Evolutionary conservation across 805 yeast genomes (phyloP).

Genomic region (Yamadazyma phyllophila): DNA sequence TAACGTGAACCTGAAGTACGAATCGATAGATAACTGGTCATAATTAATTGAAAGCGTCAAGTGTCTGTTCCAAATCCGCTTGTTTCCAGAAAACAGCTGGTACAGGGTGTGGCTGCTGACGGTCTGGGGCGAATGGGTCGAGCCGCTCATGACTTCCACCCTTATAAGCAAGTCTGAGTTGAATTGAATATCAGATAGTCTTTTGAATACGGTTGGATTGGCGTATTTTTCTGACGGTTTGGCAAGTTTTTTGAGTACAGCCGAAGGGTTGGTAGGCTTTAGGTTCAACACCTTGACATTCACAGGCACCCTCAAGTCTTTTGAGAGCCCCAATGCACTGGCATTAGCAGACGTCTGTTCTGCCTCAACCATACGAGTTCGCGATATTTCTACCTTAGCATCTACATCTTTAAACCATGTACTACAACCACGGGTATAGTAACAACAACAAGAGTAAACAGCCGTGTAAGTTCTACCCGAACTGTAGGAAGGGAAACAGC

Average conservation of each 20-base stretch:
- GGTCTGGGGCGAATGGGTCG: conserved; percentile 25
- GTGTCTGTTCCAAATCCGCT: conserved; percentile 69
- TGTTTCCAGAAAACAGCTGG: conserved; percentile 29
- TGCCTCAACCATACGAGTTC: neutral
- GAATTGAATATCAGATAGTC: conserved; percentile 26
- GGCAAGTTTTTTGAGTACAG: conserved; percentile 14
- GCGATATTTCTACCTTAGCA: neutral
- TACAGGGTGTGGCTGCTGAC: conserved; percentile 36
- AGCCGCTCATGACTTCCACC: conserved; percentile 31
- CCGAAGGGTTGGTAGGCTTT: conserved; percentile 14
- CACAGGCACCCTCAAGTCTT: conserved; percentile 34
- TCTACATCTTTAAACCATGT: neutral
- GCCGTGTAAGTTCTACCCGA: conserved; percentile 16
- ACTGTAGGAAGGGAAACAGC: conserved; percentile 26
- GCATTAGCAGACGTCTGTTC: conserved; percentile 16
- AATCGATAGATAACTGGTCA: conserved; percentile 63
- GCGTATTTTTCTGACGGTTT: conserved; percentile 33
- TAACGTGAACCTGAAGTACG: conserved; percentile 58
- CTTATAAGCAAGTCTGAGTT: conserved; percentile 37
- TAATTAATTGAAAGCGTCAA: conserved; percentile 68
- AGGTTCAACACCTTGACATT: conserved; percentile 33
- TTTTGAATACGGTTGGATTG: conserved; percentile 34
- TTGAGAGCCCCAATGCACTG: conserved; percentile 38
- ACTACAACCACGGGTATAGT: neutral
- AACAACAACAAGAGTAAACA: conserved; percentile 1